These are phyloP conservation scores for Talaromyces pinophilus DNA, from an alignment of 2,329 filamentous ascomycete species.

Conservation along the genomic window DNA sequence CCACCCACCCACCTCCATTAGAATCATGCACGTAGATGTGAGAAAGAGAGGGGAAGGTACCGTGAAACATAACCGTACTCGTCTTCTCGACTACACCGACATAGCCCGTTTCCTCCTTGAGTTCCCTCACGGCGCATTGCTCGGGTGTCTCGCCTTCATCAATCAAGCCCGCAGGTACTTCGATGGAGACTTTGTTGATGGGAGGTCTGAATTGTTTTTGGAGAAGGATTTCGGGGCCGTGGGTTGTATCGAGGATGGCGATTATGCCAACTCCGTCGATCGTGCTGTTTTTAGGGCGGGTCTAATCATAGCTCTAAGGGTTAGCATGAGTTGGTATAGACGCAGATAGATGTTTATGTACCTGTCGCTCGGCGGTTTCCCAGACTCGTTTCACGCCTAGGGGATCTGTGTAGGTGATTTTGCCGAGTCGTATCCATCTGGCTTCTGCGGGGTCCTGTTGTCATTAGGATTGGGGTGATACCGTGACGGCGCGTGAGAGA, in stretches of 20 bases:
- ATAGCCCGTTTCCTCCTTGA: constrained; percentile 59
- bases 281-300: constrained; percentile 53
- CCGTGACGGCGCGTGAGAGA: neutral
- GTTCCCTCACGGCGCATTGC: constrained; percentile 59
- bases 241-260: constrained; percentile 42
- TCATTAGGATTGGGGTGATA: neutral
- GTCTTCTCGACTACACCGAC: constrained; percentile 52
- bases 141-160: constrained; percentile 57
- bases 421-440: constrained; percentile 46
- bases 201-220: constrained; percentile 61
- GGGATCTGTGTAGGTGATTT: constrained; percentile 47
- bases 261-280: constrained; percentile 62
- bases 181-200: constrained; percentile 57
- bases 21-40: neutral
- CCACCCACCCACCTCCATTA: neutral
- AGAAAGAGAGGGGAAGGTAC: constrained; percentile 28
- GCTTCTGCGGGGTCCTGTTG: constrained; percentile 42
- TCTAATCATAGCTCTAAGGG: constrained; percentile 31
- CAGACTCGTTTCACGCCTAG: constrained; percentile 46
- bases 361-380: constrained; percentile 49
- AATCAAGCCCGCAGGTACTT: constrained; percentile 63
- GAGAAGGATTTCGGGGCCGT: constrained; percentile 46
- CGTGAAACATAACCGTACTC: constrained; percentile 49
- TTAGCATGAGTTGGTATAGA: neutral
- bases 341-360: constrained; percentile 24